A percentile compares a stretch with the other conserved stretches of the same genome.
Evolutionary conservation across 768 basidiomycete species (phyloP).

Genomic region (Serpula lacrymans): DNA sequence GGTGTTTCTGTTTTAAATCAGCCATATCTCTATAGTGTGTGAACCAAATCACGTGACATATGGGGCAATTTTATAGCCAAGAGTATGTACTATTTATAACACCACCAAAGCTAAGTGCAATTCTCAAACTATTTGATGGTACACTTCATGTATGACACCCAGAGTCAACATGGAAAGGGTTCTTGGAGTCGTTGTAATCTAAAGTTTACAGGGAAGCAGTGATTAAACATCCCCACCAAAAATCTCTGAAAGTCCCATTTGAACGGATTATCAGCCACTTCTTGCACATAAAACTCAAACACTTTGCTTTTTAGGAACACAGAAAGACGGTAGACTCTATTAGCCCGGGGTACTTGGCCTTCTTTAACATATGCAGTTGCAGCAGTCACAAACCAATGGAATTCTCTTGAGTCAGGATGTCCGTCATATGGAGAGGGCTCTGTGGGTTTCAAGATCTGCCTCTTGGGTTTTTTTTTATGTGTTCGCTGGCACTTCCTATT

Average conservation of each 20-base stretch:
- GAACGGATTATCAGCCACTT: conserved; percentile 20
- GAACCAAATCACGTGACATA: no score
- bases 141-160: no score
- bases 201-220: conserved; percentile 31
- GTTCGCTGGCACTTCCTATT: no score
- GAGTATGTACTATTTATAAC: conserved; percentile 23
- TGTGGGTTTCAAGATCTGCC: conserved; percentile 23
- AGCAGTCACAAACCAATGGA: conserved; percentile 25
- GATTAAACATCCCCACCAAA: conserved; percentile 32
- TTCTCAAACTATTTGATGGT: no score
- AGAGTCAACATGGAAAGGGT: no score
- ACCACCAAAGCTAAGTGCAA: conserved; percentile 13
- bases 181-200: conserved; percentile 20
- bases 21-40: no score
- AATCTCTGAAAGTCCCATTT: conserved; percentile 27
- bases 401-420: conserved; percentile 13
- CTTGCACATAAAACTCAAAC: conserved; percentile 29
- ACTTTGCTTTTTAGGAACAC: conserved; percentile 30
- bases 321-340: conserved; percentile 19
- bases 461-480: no score
- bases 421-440: conserved; percentile 26
- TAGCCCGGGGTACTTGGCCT: conserved; percentile 8
- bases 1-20: no score
- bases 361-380: conserved; percentile 19
- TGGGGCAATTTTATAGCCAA: conserved; percentile 30